These are phyloP conservation scores for Beauveria sp. DNA, from an alignment of 2,329 filamentous ascomycete genomes.

Conservation along the genomic window DNA sequence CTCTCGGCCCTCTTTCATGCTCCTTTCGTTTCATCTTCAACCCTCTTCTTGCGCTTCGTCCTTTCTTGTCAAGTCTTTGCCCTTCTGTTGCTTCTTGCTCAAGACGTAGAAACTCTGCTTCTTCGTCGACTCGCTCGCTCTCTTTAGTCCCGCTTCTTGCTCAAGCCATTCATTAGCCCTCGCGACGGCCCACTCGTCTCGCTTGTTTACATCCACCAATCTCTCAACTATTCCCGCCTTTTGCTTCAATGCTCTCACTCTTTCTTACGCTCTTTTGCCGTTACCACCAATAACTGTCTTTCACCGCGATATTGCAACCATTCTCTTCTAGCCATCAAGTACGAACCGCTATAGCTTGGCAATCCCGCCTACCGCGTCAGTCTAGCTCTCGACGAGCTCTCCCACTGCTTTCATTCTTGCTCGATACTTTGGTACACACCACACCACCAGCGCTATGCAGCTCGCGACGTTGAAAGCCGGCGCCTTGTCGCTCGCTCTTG, in stretches of 20 bases:
- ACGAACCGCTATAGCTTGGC: background rate
- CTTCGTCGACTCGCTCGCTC: background rate
- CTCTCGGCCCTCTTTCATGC: background rate
- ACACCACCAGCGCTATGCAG: background rate
- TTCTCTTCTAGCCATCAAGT: background rate
- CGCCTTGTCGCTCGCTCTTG: background rate
- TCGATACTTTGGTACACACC: background rate
- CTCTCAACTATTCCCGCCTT: background rate
- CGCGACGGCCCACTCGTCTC: background rate
- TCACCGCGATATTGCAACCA: background rate
- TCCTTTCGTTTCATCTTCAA: slow-evolving; percentile 5
- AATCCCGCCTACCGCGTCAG: background rate
- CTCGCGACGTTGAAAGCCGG: slow-evolving; percentile 5
- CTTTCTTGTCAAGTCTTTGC: background rate
- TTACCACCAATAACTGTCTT: background rate
- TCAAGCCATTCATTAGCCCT: background rate
- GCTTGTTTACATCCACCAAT: slow-evolving; percentile 2
- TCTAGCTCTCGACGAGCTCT: background rate
- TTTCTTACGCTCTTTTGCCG: background rate
- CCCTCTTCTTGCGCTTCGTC: background rate
- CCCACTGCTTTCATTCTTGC: background rate
- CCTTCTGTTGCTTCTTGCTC: background rate
- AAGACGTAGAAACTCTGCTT: background rate
- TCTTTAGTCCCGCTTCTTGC: background rate
- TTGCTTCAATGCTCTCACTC: background rate